Percentiles rank a stretch among this genome's conserved stretches.
These are phyloP conservation scores for Rhizopogon vinicolor DNA, from an alignment of 768 basidiomycete genomes.

Conservation along the genomic window DNA sequence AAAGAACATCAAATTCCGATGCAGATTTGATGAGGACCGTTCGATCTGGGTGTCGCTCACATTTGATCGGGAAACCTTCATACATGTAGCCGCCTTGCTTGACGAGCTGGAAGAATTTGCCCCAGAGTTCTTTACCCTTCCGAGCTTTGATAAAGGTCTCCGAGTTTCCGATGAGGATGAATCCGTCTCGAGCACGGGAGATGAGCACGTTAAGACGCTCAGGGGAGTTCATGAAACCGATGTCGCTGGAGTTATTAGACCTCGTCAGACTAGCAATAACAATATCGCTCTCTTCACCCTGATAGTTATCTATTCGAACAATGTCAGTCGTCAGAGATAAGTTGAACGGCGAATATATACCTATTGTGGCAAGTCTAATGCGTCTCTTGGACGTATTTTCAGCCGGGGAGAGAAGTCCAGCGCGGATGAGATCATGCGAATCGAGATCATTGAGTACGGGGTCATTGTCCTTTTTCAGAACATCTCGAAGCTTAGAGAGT, in stretches of 20 bases:
- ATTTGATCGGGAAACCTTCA: slow-evolving; percentile 54
- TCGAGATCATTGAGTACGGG: slow-evolving; percentile 64
- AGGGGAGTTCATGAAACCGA: slow-evolving; percentile 69
- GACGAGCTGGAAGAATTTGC: slow-evolving; percentile 41
- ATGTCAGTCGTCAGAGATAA: background rate
- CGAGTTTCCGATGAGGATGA: slow-evolving; percentile 64
- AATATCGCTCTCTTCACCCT: slow-evolving; percentile 72
- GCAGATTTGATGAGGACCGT: slow-evolving; percentile 35
- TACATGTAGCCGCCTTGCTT: slow-evolving; percentile 41
- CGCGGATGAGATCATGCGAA: slow-evolving; percentile 50
- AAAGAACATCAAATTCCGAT: slow-evolving; percentile 43
- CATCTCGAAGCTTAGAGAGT: slow-evolving; percentile 43
- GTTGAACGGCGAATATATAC: slow-evolving; percentile 26
- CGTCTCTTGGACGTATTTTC: slow-evolving; percentile 36
- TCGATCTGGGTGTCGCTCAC: slow-evolving; percentile 48
- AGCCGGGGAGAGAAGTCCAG: slow-evolving; percentile 43
- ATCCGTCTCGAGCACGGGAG: slow-evolving; percentile 60
- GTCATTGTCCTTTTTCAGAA: slow-evolving; percentile 44
- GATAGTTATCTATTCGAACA: slow-evolving; percentile 56
- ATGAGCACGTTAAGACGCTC: slow-evolving; percentile 70
- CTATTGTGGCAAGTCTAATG: slow-evolving; percentile 62
- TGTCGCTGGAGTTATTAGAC: slow-evolving; percentile 50
- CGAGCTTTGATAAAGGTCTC: slow-evolving; percentile 51
- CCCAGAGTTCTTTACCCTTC: slow-evolving; percentile 51
- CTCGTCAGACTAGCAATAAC: slow-evolving; percentile 58